phyloP scores from a whole-genome alignment of 2,329 filamentous ascomycete genomes.

The Colletotrichum lentis region DNA sequence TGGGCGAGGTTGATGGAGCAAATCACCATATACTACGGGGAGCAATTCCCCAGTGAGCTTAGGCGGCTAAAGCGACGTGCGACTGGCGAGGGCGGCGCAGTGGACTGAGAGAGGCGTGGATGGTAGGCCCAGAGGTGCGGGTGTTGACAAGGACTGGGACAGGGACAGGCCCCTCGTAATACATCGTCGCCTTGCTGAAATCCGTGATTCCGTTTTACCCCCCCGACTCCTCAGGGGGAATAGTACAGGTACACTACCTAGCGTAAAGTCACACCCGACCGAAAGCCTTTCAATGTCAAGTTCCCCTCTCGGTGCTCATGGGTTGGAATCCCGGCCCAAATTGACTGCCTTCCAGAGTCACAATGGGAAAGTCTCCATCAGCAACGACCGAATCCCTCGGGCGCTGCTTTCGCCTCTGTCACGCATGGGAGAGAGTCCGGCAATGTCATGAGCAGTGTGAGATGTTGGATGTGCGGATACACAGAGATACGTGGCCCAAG shows the following conservation, averaged over 20 bases:
- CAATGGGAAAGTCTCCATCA: neutral
- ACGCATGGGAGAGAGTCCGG: conserved; percentile 4
- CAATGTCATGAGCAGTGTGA: neutral
- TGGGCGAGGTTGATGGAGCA: neutral
- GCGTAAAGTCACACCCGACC: no score
- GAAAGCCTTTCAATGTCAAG: no score
- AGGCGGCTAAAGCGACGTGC: neutral
- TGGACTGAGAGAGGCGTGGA: conserved; percentile 1
- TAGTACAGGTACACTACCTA: neutral
- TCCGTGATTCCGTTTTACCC: neutral
- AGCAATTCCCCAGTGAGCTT: neutral
- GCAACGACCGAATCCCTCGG: neutral
- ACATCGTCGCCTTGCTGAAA: neutral
- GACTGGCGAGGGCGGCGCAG: neutral
- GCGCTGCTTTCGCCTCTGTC: conserved; percentile 3
- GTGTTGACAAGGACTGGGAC: conserved; percentile 22
- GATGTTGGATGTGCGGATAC: conserved; percentile 10
- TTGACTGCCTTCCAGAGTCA: neutral
- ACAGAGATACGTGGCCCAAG: neutral
- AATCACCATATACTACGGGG: neutral
- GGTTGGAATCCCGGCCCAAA: neutral
- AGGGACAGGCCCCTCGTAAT: conserved; percentile 17
- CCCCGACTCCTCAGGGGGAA: neutral
- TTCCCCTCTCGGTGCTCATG: no score
- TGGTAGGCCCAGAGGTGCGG: conserved; percentile 29